Evolutionary conservation across 2,329 filamentous ascomycete species (phyloP).

Genomic region (Colletotrichum sp.): DNA sequence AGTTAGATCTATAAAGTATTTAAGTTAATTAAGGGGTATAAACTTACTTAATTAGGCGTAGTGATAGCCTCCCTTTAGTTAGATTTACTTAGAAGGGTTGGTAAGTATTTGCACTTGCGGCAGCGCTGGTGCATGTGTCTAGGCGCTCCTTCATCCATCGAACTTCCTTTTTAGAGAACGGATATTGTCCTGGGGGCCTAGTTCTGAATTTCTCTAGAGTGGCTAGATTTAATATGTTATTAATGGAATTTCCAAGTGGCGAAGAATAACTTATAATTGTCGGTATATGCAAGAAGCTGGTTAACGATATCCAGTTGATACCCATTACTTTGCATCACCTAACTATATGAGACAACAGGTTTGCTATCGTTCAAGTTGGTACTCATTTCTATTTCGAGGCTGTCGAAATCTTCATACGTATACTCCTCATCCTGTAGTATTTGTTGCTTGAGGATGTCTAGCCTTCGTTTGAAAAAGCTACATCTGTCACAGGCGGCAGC

Average conservation of each 20-base stretch:
- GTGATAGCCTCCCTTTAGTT: too few relatives aligned
- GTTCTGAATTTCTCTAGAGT: background rate
- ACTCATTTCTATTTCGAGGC: background rate
- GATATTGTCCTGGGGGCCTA: accelerated
- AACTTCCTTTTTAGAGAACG: background rate
- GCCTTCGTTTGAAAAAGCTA: background rate
- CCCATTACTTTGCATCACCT: too few relatives aligned
- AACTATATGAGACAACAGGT: background rate
- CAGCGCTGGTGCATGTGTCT: background rate
- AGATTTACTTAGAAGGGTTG: too few relatives aligned
- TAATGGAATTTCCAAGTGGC: accelerated
- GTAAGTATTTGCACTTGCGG: too few relatives aligned
- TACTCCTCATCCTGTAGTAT: background rate
- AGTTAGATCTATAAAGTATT: too few relatives aligned
- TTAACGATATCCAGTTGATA: too few relatives aligned
- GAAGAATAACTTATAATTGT: background rate
- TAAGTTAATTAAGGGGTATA: too few relatives aligned
- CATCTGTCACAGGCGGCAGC: background rate
- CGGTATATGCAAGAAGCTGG: background rate
- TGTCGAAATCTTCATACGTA: background rate
- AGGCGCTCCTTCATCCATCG: background rate
- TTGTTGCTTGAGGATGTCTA: background rate
- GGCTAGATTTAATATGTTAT: background rate
- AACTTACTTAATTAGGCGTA: too few relatives aligned
- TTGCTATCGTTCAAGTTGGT: background rate